Evolutionary conservation across 2,329 filamentous ascomycete genomes (phyloP).

Genomic region (Penicillium nordicum): DNA sequence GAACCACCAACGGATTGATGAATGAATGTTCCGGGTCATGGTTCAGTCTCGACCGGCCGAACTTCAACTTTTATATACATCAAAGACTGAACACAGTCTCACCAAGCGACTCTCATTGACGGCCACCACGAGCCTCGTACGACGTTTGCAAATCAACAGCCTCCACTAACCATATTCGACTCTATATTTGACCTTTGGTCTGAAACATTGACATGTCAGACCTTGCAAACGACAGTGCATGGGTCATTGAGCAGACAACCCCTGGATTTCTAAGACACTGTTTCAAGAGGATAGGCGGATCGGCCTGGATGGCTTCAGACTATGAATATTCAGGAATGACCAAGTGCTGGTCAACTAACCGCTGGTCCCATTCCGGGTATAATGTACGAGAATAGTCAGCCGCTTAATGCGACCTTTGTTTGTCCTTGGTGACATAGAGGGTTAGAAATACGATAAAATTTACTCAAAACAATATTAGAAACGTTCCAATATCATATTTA

Average conservation of each 20-base stretch:
- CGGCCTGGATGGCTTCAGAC: background rate
- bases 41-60: background rate
- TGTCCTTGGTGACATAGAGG: background rate
- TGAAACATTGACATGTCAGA: background rate
- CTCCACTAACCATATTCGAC: background rate
- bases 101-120: background rate
- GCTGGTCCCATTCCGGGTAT: background rate
- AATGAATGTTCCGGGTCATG: conserved; percentile 4
- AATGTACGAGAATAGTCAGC: background rate
- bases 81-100: background rate
- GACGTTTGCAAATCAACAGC: background rate
- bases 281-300: background rate
- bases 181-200: no score
- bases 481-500: background rate
- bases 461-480: background rate
- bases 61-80: background rate
- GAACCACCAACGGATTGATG: background rate
- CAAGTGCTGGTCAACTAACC: background rate
- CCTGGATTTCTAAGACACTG: background rate
- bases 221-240: background rate
- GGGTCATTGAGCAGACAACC: background rate
- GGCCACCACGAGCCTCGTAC: background rate
- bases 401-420: background rate
- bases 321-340: background rate
- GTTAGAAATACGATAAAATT: background rate